These are phyloP conservation scores for Kentomonas sorsogonicus DNA, from an alignment of 208 protist species.

Conservation along the genomic window DNA sequence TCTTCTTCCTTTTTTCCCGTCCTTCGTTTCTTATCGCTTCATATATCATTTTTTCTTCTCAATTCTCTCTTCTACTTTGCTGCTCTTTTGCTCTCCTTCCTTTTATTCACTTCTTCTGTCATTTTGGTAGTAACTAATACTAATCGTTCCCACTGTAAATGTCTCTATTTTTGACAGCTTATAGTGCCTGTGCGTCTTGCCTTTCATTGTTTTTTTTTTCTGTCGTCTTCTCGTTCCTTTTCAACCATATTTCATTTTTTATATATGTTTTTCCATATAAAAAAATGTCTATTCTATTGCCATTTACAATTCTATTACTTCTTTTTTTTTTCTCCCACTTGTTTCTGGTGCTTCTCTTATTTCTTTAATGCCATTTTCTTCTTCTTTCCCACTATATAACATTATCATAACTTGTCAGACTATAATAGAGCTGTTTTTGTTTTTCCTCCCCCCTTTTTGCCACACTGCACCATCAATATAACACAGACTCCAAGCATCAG, in stretches of 20 bases:
- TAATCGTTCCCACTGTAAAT: too few relatives aligned
- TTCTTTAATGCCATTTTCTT: conserved; percentile 1
- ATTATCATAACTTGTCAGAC: too few relatives aligned
- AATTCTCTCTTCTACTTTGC: conserved; percentile 12
- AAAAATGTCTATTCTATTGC: too few relatives aligned
- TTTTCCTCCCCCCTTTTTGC: too few relatives aligned
- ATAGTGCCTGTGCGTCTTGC: too few relatives aligned
- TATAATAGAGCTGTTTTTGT: too few relatives aligned
- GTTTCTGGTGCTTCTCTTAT: background rate
- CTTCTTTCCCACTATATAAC: background rate
- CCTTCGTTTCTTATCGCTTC: background rate
- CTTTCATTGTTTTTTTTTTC: too few relatives aligned
- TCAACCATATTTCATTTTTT: conserved; percentile 1
- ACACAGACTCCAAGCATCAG: background rate
- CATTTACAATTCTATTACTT: conserved; percentile 9
- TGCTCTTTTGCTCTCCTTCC: too few relatives aligned
- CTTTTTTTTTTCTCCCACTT: conserved; percentile 15
- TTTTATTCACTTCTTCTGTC: background rate
- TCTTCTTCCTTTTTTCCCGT: conserved; percentile 16
- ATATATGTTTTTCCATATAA: conserved; percentile 3
- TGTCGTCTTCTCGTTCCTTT: too few relatives aligned
- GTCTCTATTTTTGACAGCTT: too few relatives aligned
- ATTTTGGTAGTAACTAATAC: too few relatives aligned
- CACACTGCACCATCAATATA: too few relatives aligned
- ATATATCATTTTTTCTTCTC: conserved; percentile 5